phyloP scores from a whole-genome alignment of 345 rosid species.

The Moringa oleifera region DNA sequence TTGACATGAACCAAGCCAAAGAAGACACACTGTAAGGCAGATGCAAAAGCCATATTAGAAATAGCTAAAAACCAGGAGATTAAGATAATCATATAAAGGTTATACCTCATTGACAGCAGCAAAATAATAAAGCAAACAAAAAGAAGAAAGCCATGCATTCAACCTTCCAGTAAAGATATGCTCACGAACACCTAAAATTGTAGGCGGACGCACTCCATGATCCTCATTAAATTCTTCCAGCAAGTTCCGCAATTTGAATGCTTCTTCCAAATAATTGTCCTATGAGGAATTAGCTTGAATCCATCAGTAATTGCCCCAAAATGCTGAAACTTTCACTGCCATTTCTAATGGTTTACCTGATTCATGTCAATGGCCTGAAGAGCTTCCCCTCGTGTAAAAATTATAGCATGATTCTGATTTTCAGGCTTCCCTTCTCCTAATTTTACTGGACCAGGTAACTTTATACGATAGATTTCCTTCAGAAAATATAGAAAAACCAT shows the following conservation, averaged over 20 bases:
- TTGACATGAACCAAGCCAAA: slow-evolving; percentile 98
- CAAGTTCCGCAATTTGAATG: slow-evolving; percentile 93
- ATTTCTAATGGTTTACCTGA: slow-evolving; percentile 44
- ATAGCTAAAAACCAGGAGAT: slow-evolving; percentile 1
- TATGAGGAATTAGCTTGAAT: slow-evolving; percentile 22
- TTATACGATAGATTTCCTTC: slow-evolving; percentile 93
- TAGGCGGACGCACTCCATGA: slow-evolving; percentile 90
- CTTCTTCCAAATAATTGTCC: slow-evolving; percentile 99
- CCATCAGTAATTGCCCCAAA: slow-evolving; percentile 1
- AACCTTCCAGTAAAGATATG: slow-evolving; percentile 98
- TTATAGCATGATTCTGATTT: slow-evolving; percentile 89
- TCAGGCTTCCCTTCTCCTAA: slow-evolving; percentile 98
- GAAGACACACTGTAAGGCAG: slow-evolving; percentile 78
- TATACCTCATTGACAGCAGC: background rate
- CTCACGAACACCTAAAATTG: slow-evolving; percentile 94
- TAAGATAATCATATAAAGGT: slow-evolving; percentile 2
- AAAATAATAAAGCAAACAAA: background rate
- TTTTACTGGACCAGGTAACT: slow-evolving; percentile 84
- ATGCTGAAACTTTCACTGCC: background rate
- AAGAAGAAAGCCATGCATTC: slow-evolving; percentile 9
- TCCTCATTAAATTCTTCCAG: slow-evolving; percentile 93
- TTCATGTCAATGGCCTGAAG: slow-evolving; percentile 98
- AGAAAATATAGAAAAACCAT: slow-evolving; percentile 11
- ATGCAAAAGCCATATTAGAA: slow-evolving; percentile 19
- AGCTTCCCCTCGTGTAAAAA: slow-evolving; percentile 97